These are phyloP conservation scores for Peltaster fructicola DNA, from an alignment of 2,329 filamentous ascomycete genomes.

Conservation along the genomic window DNA sequence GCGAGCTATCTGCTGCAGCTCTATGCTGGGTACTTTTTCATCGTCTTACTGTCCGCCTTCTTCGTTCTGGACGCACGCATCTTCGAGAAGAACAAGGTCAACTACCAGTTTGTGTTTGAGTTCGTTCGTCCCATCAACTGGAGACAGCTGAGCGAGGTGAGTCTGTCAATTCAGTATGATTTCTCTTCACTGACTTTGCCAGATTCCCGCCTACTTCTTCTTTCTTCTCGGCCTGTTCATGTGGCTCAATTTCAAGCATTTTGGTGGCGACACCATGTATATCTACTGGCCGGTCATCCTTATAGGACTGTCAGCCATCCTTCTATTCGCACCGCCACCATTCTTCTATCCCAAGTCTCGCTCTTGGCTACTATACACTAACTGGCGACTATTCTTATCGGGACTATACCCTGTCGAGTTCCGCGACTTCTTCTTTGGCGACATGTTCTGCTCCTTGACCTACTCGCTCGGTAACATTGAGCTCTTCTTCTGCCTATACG, in stretches of 20 bases:
- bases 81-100: constrained; percentile 74
- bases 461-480: constrained; percentile 81
- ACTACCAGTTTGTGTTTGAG: constrained; percentile 81
- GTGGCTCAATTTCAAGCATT: constrained; percentile 72
- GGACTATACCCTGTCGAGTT: constrained; percentile 90
- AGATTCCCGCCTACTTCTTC: constrained; percentile 70
- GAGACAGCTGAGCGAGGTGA: constrained; percentile 61
- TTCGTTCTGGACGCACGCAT: constrained; percentile 73
- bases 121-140: constrained; percentile 75
- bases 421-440: constrained; percentile 89
- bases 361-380: constrained; percentile 76
- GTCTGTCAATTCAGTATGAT: constrained; percentile 6
- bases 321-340: constrained; percentile 55
- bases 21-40: constrained; percentile 81
- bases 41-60: constrained; percentile 60
- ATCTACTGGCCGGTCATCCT: constrained; percentile 76
- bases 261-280: constrained; percentile 49
- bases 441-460: constrained; percentile 92
- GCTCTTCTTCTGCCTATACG: constrained; percentile 87
- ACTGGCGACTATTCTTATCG: constrained; percentile 74
- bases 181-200: not conserved
- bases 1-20: constrained; percentile 37
- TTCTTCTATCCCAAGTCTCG: constrained; percentile 60
- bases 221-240: constrained; percentile 60
- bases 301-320: constrained; percentile 45